A percentile compares a stretch with the other conserved stretches of the same genome.
These are phyloP conservation scores for Trypanosoma congolense DNA, from an alignment of 208 protist genomes.

Conservation along the genomic window DNA sequence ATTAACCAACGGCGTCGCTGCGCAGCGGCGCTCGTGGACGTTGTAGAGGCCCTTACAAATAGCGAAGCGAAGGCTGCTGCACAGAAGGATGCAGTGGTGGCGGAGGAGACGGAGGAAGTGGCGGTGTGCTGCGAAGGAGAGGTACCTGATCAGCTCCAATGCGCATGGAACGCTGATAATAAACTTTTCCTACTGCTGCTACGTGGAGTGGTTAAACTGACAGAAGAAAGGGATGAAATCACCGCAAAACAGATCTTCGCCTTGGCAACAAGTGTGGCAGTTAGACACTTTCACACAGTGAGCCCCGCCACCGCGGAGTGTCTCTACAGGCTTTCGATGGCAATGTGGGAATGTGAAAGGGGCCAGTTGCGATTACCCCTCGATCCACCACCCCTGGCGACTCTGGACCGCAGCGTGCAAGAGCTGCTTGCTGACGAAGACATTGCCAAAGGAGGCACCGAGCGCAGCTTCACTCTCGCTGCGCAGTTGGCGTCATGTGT, in stretches of 20 bases:
- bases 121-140: neutral
- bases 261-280: slow-evolving; percentile 25
- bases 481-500: slow-evolving; percentile 7
- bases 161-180: slow-evolving; percentile 23
- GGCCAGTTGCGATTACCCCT: slow-evolving; percentile 8
- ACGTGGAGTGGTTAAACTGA: slow-evolving; percentile 27
- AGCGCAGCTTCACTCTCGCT: slow-evolving; percentile 7
- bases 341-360: slow-evolving; percentile 16
- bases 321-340: slow-evolving; percentile 24
- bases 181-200: slow-evolving; percentile 36
- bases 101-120: neutral
- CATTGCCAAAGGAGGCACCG: neutral
- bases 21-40: slow-evolving; percentile 10
- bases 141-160: neutral
- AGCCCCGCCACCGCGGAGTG: slow-evolving; percentile 29
- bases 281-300: slow-evolving; percentile 26
- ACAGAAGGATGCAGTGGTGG: neutral
- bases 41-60: slow-evolving; percentile 20
- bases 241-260: slow-evolving; percentile 30
- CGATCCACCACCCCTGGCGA: neutral
- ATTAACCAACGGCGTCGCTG: slow-evolving; percentile 33
- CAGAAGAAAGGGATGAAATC: slow-evolving; percentile 43
- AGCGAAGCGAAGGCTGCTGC: slow-evolving; percentile 7
- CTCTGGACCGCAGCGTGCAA: neutral
- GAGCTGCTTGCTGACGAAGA: neutral